These are phyloP conservation scores for Solanum gandarillasii DNA, from an alignment of 257 asterid genomes.

Conservation along the genomic window DNA sequence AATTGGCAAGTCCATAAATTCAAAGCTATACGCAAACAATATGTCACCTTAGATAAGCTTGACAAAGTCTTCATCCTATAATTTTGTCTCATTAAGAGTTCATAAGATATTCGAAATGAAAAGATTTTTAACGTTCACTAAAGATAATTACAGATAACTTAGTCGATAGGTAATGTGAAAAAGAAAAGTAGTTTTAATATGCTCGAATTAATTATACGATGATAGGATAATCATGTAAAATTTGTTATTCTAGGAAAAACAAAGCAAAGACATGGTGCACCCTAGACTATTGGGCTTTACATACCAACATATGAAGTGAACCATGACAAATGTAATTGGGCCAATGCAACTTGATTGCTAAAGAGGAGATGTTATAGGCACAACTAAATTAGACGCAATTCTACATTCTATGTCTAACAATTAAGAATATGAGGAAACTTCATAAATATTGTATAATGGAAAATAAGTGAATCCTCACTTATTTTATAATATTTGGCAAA, in stretches of 20 bases:
- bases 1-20: not conserved
- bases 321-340: not conserved
- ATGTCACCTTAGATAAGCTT: not conserved
- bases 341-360: not conserved
- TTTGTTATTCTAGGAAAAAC: not conserved
- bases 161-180: not conserved
- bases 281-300: not conserved
- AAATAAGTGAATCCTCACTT: not conserved
- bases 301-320: not conserved
- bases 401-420: not conserved
- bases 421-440: not conserved
- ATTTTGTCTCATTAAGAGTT: not conserved
- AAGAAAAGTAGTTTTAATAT: not conserved
- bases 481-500: not conserved
- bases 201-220: not conserved
- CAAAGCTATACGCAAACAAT: not conserved
- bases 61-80: not conserved
- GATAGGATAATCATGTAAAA: not conserved
- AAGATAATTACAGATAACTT: not conserved
- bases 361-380: not conserved
- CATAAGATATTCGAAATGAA: not conserved
- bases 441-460: not conserved
- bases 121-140: not conserved
- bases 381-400: not conserved
- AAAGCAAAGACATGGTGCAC: not conserved